These are phyloP conservation scores for Betula pendula DNA, from an alignment of 306 rosid species.

Conservation along the genomic window DNA sequence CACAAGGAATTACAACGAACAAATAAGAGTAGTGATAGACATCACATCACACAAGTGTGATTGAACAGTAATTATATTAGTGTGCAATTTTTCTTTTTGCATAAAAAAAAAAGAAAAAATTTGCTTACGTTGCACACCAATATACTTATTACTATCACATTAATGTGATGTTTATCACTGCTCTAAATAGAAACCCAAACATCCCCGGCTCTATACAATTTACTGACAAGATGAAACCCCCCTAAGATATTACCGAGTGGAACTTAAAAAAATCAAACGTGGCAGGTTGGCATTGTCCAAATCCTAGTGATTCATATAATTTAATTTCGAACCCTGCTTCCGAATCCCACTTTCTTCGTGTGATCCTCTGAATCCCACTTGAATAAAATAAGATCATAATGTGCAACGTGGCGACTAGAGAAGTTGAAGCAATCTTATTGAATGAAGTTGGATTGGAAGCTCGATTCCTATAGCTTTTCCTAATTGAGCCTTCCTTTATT, in stretches of 20 bases:
- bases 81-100: too few species aligned
- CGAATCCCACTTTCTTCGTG: constrained; percentile 27
- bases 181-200: too few species aligned
- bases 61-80: too few species aligned
- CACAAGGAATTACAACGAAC: not conserved
- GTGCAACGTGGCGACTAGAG: constrained; percentile 54
- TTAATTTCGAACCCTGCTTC: constrained; percentile 38
- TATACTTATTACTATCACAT: too few species aligned
- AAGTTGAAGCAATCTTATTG: constrained; percentile 57
- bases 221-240: not conserved
- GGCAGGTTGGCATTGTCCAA: constrained; percentile 39
- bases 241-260: not conserved
- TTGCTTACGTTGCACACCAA: too few species aligned
- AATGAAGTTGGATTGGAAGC: constrained; percentile 48
- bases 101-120: too few species aligned
- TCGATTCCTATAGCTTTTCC: too few species aligned
- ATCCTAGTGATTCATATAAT: constrained; percentile 25
- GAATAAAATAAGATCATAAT: constrained; percentile 44
- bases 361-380: constrained; percentile 14
- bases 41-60: too few species aligned
- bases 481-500: constrained; percentile 72
- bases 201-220: too few species aligned
- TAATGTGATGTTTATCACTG: too few species aligned
- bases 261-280: constrained; percentile 8
- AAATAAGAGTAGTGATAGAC: too few species aligned